These are phyloP conservation scores for Grosmannia huntii DNA, from an alignment of 2,329 filamentous ascomycete genomes.

Conservation along the genomic window DNA sequence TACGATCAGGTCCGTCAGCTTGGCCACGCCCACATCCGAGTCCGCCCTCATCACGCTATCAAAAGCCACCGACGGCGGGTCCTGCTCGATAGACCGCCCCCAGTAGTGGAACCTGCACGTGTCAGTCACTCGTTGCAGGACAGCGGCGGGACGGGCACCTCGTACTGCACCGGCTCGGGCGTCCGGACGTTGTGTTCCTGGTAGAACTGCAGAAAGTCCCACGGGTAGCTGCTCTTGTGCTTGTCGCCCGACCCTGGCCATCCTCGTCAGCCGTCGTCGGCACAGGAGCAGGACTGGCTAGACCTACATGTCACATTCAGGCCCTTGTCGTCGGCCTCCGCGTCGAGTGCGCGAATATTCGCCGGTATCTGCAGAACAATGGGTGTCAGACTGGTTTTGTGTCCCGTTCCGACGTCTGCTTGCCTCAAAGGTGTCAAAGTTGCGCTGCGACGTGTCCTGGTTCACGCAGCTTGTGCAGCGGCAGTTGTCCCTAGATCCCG, in stretches of 20 bases:
- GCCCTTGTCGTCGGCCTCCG: slow-evolving; percentile 22
- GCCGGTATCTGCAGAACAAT: slow-evolving; percentile 30
- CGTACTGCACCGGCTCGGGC: slow-evolving; percentile 22
- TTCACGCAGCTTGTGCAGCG: slow-evolving; percentile 56
- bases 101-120: slow-evolving; percentile 15
- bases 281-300: background rate
- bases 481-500: slow-evolving; percentile 51
- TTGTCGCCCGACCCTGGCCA: slow-evolving; percentile 50
- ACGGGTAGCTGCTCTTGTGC: slow-evolving; percentile 56
- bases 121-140: background rate
- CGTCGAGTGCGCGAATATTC: slow-evolving; percentile 24
- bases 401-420: background rate
- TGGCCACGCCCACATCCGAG: slow-evolving; percentile 40
- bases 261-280: background rate
- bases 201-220: slow-evolving; percentile 45
- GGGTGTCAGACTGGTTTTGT: background rate
- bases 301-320: slow-evolving; percentile 37
- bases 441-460: slow-evolving; percentile 55
- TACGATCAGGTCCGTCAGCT: slow-evolving; percentile 49
- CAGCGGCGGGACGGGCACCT: slow-evolving; percentile 5
- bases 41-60: slow-evolving; percentile 41
- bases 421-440: slow-evolving; percentile 55
- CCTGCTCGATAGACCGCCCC: slow-evolving; percentile 22
- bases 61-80: slow-evolving; percentile 48
- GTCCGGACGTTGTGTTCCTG: slow-evolving; percentile 19